Evolutionary conservation across 176 grass and related monocot species (phyloP).

Genomic region (Musa troglodytarum): DNA sequence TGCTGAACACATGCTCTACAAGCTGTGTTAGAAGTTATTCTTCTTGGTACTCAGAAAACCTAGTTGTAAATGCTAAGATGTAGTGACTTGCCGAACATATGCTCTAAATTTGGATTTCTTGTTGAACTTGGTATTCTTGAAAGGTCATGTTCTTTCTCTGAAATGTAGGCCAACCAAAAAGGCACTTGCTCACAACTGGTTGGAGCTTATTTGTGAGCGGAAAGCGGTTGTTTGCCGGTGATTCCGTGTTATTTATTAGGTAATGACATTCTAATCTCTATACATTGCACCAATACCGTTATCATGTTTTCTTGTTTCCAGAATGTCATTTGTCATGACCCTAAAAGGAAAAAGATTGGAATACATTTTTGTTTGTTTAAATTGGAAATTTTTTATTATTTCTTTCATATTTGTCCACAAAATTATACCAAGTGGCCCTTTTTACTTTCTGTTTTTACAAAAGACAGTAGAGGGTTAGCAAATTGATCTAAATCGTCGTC

Average conservation of each 20-base stretch:
- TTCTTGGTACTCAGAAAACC: neutral
- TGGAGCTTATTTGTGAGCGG: conserved; percentile 97
- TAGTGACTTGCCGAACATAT: neutral
- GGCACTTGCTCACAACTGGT: conserved; percentile 92
- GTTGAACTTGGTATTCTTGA: conserved; percentile 8
- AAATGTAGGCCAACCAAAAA: conserved; percentile 83
- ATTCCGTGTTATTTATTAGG: conserved; percentile 98
- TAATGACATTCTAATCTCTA: conserved; percentile 14
- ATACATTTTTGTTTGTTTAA: neutral
- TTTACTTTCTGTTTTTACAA: neutral
- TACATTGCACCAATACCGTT: neutral
- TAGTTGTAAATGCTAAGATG: neutral
- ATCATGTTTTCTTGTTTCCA: neutral
- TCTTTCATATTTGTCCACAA: neutral
- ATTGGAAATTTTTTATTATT: neutral
- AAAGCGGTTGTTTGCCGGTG: conserved; percentile 88
- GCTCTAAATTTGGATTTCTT: neutral
- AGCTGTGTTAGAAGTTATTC: neutral
- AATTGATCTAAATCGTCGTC: neutral
- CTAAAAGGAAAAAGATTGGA: no score
- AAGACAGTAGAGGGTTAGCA: neutral
- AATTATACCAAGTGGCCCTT: neutral
- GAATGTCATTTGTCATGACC: neutral
- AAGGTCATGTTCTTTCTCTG: conserved; percentile 12
- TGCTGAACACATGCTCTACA: no score